These are phyloP conservation scores for Echinochloa phyllopogon DNA, from an alignment of 176 grass and related monocot species.

Conservation along the genomic window DNA sequence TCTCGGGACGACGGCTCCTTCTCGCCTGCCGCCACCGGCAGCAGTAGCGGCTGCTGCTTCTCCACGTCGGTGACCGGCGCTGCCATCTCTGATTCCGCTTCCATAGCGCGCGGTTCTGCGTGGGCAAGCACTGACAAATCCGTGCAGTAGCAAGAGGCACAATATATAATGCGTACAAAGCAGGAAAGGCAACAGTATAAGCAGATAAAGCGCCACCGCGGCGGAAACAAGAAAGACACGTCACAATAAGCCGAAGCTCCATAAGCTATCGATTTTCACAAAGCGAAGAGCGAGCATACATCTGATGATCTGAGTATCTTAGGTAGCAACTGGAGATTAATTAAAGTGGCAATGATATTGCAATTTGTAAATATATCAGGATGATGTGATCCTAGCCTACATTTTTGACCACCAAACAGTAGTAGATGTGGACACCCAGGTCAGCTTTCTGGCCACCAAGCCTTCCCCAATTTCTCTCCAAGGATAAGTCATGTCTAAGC, in stretches of 20 bases:
- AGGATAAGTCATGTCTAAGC: not conserved
- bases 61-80: conserved; percentile 45
- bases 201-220: conserved; percentile 26
- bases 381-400: conserved; percentile 7
- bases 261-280: conserved; percentile 32
- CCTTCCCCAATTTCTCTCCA: not conserved
- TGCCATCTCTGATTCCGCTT: not conserved
- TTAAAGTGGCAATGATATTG: not conserved
- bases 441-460: not conserved
- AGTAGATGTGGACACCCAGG: conserved; percentile 17
- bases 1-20: not conserved
- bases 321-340: conserved; percentile 23
- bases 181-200: not conserved
- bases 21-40: not conserved
- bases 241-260: not conserved
- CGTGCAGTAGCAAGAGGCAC: not conserved
- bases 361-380: not conserved
- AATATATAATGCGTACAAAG: not conserved
- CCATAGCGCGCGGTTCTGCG: conserved; percentile 4
- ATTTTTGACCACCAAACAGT: not conserved
- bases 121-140: not conserved
- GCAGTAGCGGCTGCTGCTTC: conserved; percentile 48
- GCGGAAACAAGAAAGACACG: conserved; percentile 28
- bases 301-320: conserved; percentile 53
- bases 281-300: conserved; percentile 5